phyloP scores from a whole-genome alignment of 2,329 filamentous ascomycete genomes.

The Fusarium nematophilum region DNA sequence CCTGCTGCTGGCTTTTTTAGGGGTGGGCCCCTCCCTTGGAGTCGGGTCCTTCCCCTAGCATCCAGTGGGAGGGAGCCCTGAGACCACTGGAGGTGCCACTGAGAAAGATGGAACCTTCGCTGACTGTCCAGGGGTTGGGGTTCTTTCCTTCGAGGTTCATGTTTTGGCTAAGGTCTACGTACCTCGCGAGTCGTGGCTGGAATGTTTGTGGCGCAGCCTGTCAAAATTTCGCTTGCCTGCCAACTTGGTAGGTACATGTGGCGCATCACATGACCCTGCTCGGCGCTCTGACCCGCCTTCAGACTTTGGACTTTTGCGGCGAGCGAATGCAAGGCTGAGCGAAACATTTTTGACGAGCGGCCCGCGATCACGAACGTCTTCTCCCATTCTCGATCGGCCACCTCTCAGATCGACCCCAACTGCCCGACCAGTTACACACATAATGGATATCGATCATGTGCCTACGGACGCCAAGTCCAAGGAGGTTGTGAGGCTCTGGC shows the following conservation, averaged over 20 bases:
- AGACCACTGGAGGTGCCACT: conserved; percentile 11
- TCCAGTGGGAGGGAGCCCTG: conserved; percentile 21
- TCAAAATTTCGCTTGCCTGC: neutral
- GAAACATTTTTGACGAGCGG: conserved; percentile 44
- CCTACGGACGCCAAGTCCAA: conserved; percentile 63
- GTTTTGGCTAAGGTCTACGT: too few relatives aligned
- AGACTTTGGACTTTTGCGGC: conserved; percentile 37
- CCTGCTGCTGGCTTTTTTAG: conserved; percentile 13
- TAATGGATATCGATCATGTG: conserved; percentile 55
- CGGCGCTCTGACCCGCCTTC: conserved; percentile 29
- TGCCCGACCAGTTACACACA: neutral
- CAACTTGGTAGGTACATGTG: too few relatives aligned
- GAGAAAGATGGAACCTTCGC: neutral
- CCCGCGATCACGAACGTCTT: conserved; percentile 17
- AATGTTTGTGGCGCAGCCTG: neutral
- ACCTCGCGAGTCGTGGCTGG: conserved; percentile 9
- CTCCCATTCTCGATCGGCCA: conserved; percentile 10
- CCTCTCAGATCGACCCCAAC: conserved; percentile 11
- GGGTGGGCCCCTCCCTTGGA: conserved; percentile 28
- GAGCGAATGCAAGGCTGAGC: conserved; percentile 41
- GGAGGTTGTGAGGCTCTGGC: conserved; percentile 80
- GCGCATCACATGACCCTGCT: conserved; percentile 39
- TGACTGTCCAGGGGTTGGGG: conserved; percentile 17
- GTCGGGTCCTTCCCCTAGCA: conserved; percentile 38
- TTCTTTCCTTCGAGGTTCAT: conserved; percentile 5